A percentile compares a stretch with the other conserved stretches of the same genome.
Conservation (phyloP, 805 yeast species). For the Suhomyces xylopsoci region DNA sequence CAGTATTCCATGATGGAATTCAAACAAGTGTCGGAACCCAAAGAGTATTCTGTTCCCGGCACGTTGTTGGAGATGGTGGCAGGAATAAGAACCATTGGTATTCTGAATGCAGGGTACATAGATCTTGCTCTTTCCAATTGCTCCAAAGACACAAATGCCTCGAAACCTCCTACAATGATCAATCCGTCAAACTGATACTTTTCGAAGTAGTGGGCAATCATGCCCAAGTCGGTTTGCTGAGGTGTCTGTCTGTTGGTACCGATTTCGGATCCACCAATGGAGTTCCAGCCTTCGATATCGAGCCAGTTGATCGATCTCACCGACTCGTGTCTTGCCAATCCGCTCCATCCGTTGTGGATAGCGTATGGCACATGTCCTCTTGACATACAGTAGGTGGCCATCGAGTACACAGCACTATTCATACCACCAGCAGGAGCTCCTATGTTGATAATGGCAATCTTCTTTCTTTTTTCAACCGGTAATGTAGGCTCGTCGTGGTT, state of each 20-base stretch:
- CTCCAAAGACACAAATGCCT: slow-evolving; percentile 85
- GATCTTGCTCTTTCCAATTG: slow-evolving; percentile 75
- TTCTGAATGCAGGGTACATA: slow-evolving; percentile 85
- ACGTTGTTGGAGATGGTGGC: slow-evolving; percentile 97
- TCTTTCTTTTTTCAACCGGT: slow-evolving; percentile 60
- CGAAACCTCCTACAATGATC: slow-evolving; percentile 92
- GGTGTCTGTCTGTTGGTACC: slow-evolving; percentile 95
- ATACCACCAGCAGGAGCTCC: slow-evolving; percentile 98
- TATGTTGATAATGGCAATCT: slow-evolving; percentile 81
- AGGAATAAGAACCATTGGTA: slow-evolving; percentile 91
- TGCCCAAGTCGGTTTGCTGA: slow-evolving; percentile 72
- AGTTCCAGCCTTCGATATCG: slow-evolving; percentile 85
- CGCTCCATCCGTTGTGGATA: slow-evolving; percentile 89
- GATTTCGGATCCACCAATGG: slow-evolving; percentile 90
- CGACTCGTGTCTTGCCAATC: slow-evolving; percentile 85
- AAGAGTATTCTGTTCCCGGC: slow-evolving; percentile 96
- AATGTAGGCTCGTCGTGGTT: slow-evolving; percentile 57
- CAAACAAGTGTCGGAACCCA: slow-evolving; percentile 95
- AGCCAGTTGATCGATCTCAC: slow-evolving; percentile 74
- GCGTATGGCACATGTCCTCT: slow-evolving; percentile 90
- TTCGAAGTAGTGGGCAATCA: slow-evolving; percentile 90
- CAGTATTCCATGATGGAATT: slow-evolving; percentile 88
- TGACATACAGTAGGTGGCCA: slow-evolving; percentile 82
- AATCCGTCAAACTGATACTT: slow-evolving; percentile 85
- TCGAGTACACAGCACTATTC: slow-evolving; percentile 90